A percentile compares a stretch with the other conserved stretches of the same genome.
Evolutionary conservation across 805 yeast species (phyloP).

Genomic region (Wickerhamiella allomyrinae): DNA sequence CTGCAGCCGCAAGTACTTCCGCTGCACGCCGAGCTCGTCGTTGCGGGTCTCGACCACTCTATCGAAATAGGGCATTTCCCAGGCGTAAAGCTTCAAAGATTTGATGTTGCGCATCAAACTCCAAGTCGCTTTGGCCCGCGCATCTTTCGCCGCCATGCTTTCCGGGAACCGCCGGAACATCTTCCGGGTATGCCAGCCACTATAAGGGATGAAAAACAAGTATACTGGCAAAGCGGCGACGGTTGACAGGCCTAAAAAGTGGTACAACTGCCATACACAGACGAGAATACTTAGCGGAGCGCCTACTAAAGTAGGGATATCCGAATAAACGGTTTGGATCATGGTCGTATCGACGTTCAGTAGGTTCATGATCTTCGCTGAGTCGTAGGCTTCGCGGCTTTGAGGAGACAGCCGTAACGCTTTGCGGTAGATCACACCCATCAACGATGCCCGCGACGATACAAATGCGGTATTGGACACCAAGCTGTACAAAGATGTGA

Average conservation of each 20-base stretch:
- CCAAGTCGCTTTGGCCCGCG: constrained; percentile 62
- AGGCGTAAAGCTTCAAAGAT: constrained; percentile 68
- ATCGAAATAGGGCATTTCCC: constrained; percentile 65
- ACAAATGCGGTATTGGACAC: constrained; percentile 5
- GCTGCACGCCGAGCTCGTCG: constrained; percentile 32
- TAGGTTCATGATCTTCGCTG: constrained; percentile 71
- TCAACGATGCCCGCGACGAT: constrained; percentile 24
- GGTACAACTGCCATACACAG: constrained; percentile 63
- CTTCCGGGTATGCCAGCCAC: constrained; percentile 33
- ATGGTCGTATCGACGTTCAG: constrained; percentile 61
- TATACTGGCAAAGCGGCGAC: constrained; percentile 80
- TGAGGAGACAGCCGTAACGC: constrained; percentile 43
- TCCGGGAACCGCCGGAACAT: constrained; percentile 49
- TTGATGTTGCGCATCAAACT: constrained; percentile 86
- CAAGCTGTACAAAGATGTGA: neutral
- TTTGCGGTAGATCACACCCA: constrained; percentile 53
- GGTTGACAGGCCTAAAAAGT: constrained; percentile 64
- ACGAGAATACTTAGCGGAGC: constrained; percentile 82
- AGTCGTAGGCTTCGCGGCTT: constrained; percentile 41
- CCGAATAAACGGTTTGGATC: constrained; percentile 53
- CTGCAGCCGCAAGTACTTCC: constrained; percentile 51
- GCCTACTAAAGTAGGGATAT: constrained; percentile 73
- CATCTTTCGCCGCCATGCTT: constrained; percentile 79
- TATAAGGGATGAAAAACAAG: constrained; percentile 67
- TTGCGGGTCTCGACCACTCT: constrained; percentile 40